phyloP scores from a whole-genome alignment of 2,329 filamentous ascomycete species.

The Juglanconis juglandina region DNA sequence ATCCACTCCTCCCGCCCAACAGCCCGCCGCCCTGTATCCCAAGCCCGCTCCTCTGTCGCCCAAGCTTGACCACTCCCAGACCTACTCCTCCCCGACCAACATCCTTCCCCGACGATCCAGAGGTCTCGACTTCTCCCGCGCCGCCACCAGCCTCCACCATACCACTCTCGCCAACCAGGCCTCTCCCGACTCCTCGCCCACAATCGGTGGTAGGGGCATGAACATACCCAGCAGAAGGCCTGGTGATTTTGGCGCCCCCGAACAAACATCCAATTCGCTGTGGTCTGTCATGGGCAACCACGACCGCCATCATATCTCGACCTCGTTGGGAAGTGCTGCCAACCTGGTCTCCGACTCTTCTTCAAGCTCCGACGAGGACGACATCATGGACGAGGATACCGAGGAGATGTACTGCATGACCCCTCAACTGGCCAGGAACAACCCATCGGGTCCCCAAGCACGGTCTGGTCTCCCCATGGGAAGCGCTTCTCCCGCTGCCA shows the following conservation, averaged over 20 bases:
- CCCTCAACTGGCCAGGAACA: conserved; percentile 67
- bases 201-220: conserved; percentile 65
- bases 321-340: conserved; percentile 70
- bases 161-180: conserved; percentile 87
- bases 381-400: conserved; percentile 71
- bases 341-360: conserved; percentile 74
- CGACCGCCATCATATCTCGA: conserved; percentile 71
- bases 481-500: conserved; percentile 66
- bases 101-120: conserved; percentile 85
- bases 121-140: conserved; percentile 88
- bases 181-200: conserved; percentile 87
- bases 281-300: conserved; percentile 70
- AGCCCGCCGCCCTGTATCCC: conserved; percentile 33
- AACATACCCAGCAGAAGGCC: conserved; percentile 55
- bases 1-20: conserved; percentile 30
- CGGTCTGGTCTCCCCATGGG: conserved; percentile 38
- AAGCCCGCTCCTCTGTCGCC: conserved; percentile 74
- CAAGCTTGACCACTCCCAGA: conserved; percentile 78
- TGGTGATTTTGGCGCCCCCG: conserved; percentile 46
- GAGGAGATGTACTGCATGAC: conserved; percentile 81
- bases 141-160: conserved; percentile 91
- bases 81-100: conserved; percentile 76
- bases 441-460: conserved; percentile 26
- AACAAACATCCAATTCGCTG: conserved; percentile 67
- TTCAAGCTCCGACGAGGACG: conserved; percentile 65